Conservation (phyloP, 2,329 filamentous ascomycete genomes). For the Pseudogymnoascus verrucosus region DNA sequence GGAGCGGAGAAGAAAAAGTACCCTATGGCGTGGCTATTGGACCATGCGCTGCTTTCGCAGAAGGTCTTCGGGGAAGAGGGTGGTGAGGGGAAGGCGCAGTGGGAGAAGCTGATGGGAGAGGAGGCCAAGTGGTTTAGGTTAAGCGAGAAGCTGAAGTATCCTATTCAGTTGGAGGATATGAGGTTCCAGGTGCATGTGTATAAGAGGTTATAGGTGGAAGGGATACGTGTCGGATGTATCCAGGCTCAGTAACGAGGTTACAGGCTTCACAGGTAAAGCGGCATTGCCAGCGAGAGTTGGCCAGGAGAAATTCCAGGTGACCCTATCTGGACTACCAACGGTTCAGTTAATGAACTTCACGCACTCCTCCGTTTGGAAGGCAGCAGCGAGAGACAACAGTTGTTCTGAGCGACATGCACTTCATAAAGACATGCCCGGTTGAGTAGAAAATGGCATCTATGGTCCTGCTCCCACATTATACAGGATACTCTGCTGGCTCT, state of each 20-base stretch:
- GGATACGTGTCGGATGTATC: not conserved
- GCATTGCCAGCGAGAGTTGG: not conserved
- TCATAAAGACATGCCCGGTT: not conserved
- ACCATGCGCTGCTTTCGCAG: slow-evolving; percentile 62
- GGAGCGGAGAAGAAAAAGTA: slow-evolving; percentile 53
- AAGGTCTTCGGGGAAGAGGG: slow-evolving; percentile 30
- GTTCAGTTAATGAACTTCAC: not conserved
- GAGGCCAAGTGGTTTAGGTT: slow-evolving; percentile 84
- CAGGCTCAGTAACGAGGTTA: not conserved
- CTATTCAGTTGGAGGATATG: slow-evolving; percentile 88
- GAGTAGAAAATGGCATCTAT: not conserved
- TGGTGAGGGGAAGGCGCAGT: slow-evolving; percentile 33
- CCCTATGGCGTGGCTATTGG: slow-evolving; percentile 88
- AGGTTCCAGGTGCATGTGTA: slow-evolving; percentile 89
- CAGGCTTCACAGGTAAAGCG: not conserved
- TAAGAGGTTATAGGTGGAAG: slow-evolving; percentile 28
- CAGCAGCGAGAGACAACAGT: not conserved
- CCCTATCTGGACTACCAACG: not conserved
- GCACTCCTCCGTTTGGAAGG: not conserved
- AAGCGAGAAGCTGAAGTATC: slow-evolving; percentile 59
- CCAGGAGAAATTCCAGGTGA: not conserved
- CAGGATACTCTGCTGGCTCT: not conserved
- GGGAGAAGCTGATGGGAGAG: slow-evolving; percentile 67
- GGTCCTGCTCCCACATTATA: not conserved
- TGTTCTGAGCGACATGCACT: not conserved